Base-by-base conservation (phyloP, 495 filamentous ascomycete species). In the Podospora bellae-mahoneyi region DNA sequence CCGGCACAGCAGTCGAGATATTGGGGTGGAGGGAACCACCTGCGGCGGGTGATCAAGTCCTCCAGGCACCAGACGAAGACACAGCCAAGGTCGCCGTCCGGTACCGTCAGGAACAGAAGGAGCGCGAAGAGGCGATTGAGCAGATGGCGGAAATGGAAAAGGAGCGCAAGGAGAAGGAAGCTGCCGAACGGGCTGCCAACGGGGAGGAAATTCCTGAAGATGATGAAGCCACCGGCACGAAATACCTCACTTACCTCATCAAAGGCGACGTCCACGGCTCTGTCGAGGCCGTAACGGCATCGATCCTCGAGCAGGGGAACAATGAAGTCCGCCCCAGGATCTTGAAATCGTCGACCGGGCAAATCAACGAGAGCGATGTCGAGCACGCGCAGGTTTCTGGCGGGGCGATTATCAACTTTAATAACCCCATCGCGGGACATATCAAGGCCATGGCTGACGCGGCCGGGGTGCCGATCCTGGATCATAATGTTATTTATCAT, bases 21-120 rank as follows among this genome's bases (percentile, higher is more conserved):
- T 89, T 96, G 67, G 96, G 96, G 4, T 99, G 96, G 96, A 88
- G 88, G 70, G 93, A 96, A 63, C 91, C 94, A 58, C 94, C 96
- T 0, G 80, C 82, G n/a, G 96, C 96, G 16, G 96, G 96, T 32
- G 90, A 95, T 72, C 87, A 93, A 78, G 88, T 97, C 10, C 80
- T 99, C 2, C 91, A 98, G 77, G 91, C 94, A 0, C 80, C 83
- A 0, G 84, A 85, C 69, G 95, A 99, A 76, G 86, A 88, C 64
- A 88, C 85, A 69, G 96, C 94, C 26, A 93, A 92, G 74, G 80
- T 82, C 0, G 95, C 93, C n/a, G 86, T 94, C 2, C 86, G 89
- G 3, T 93, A 91, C 72, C 89, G 96, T 18, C 72, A 84, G 20
- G 89, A 92, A 64, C 75, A 80, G 53, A 70, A 68, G 28, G 80